Evolutionary conservation across 2,329 filamentous ascomycete species (phyloP).

Genomic region (Didymella arachidicola): DNA sequence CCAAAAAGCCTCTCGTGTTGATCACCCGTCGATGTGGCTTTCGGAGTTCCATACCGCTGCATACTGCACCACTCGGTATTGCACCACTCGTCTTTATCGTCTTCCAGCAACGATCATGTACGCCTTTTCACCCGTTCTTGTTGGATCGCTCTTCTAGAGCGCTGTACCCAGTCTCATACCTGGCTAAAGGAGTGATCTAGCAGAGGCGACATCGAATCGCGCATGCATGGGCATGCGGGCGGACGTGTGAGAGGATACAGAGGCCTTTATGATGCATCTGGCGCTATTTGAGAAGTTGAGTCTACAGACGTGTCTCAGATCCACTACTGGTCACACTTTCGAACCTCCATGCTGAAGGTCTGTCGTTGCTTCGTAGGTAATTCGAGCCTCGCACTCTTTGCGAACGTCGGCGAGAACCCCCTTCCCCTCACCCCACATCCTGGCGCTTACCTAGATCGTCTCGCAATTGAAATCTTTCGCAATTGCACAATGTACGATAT

Average conservation of each 20-base stretch:
- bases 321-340: constrained; percentile 17
- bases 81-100: constrained; percentile 27
- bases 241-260: constrained; percentile 5
- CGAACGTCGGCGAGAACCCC: constrained; percentile 19
- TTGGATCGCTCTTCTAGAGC: constrained; percentile 3
- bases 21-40: constrained; percentile 50
- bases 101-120: constrained; percentile 37
- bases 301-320: constrained; percentile 32
- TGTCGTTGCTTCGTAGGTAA: constrained; percentile 5
- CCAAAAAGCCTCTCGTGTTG: constrained; percentile 34
- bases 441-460: constrained; percentile 38
- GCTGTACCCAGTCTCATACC: constrained; percentile 16
- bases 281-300: neutral
- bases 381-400: constrained; percentile 1
- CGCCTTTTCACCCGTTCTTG: constrained; percentile 5
- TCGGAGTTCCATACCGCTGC: constrained; percentile 36
- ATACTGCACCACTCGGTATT: constrained; percentile 25
- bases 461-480: constrained; percentile 18
- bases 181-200: constrained; percentile 28
- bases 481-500: constrained; percentile 28
- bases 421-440: no score
- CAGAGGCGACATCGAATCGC: constrained; percentile 4
- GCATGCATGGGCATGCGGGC: constrained; percentile 2
- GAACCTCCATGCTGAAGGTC: constrained; percentile 6
- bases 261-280: neutral